Conservation (phyloP, 225 moss, liverwort and hornwort species). For the Polytrichum commune region DNA sequence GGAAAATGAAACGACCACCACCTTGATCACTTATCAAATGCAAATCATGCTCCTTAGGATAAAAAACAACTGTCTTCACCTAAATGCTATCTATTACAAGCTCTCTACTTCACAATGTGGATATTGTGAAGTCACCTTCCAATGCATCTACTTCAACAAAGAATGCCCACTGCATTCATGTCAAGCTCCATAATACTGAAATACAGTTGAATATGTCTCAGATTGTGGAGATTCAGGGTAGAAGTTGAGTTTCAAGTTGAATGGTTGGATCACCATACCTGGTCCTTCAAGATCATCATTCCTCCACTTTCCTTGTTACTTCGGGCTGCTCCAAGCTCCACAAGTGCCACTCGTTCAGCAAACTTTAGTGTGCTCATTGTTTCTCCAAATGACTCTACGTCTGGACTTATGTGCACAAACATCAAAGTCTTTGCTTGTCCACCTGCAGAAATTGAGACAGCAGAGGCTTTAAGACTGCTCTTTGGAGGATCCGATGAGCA, state of each 20-base stretch:
- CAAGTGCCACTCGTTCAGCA: constrained; percentile 88
- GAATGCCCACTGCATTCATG: neutral
- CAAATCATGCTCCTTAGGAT: neutral
- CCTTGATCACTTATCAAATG: no score
- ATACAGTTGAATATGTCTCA: neutral
- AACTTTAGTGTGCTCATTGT: constrained; percentile 91
- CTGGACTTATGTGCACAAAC: constrained; percentile 90
- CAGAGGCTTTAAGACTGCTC: no score
- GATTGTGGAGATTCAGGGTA: neutral
- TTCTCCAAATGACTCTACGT: constrained; percentile 82
- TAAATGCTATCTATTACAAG: no score
- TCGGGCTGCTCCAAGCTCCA: constrained; percentile 87
- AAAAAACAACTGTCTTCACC: no score
- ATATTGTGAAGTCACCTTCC: neutral
- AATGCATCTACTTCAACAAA: neutral
- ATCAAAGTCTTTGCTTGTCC: constrained; percentile 94
- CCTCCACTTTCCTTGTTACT: constrained; percentile 90
- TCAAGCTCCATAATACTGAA: neutral
- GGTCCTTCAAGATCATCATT: constrained; percentile 84
- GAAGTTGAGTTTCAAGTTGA: neutral
- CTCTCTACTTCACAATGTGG: no score
- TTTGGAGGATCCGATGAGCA: no score
- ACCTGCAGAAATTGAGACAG: constrained; percentile 26
- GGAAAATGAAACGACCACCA: no score
- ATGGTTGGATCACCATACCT: constrained; percentile 24